Evolutionary conservation across 2,329 filamentous ascomycete species (phyloP).

Genomic region (Graphilbum sp.): DNA sequence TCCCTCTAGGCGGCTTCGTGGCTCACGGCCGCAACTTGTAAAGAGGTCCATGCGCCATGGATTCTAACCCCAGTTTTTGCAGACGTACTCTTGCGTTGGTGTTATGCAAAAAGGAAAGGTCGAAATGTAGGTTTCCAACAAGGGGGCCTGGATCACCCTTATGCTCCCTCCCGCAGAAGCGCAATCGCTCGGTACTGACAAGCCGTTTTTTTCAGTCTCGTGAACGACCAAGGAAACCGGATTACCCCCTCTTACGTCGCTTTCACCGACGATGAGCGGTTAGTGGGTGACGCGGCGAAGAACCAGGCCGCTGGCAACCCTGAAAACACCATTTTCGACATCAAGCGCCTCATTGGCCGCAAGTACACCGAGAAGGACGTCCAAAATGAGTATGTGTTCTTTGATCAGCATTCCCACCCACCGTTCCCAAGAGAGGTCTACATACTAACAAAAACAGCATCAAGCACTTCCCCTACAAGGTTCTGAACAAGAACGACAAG

Average conservation of each 20-base stretch:
- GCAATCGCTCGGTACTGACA: neutral
- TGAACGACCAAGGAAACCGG: conserved; percentile 90
- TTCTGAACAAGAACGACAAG: conserved; percentile 78
- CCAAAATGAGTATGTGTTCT: conserved; percentile 49
- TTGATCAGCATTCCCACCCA: too few species aligned
- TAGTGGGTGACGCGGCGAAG: conserved; percentile 92
- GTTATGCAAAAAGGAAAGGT: conserved; percentile 93
- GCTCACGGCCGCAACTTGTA: neutral
- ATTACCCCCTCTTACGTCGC: conserved; percentile 92
- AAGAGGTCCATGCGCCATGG: neutral
- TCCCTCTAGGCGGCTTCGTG: too few species aligned
- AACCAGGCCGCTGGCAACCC: conserved; percentile 81
- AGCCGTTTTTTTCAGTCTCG: conserved; percentile 29
- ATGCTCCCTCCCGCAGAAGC: neutral
- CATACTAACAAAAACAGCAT: conserved; percentile 22
- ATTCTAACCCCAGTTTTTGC: neutral
- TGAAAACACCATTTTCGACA: conserved; percentile 57
- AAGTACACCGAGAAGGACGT: conserved; percentile 75
- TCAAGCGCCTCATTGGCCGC: conserved; percentile 79
- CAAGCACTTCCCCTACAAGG: conserved; percentile 98
- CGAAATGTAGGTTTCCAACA: conserved; percentile 51
- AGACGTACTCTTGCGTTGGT: conserved; percentile 74
- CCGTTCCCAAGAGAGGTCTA: too few species aligned
- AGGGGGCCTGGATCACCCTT: too few species aligned
- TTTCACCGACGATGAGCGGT: conserved; percentile 90